phyloP scores from a whole-genome alignment of 345 rosid genomes.

The Eucalyptus globulus region DNA sequence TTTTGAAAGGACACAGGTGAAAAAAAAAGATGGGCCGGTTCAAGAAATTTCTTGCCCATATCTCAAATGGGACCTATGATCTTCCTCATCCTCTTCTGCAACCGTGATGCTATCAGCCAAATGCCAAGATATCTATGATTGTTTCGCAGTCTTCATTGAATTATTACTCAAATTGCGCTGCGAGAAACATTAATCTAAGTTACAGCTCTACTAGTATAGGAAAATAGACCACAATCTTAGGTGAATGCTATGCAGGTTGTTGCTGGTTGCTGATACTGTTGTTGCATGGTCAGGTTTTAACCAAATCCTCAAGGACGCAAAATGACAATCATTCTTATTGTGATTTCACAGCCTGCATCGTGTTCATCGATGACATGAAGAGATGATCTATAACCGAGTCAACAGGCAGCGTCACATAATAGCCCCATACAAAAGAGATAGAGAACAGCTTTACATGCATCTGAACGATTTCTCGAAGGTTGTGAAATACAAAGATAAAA shows the following conservation, averaged over 20 bases:
- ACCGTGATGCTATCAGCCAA: background rate
- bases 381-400: background rate
- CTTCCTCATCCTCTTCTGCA: background rate
- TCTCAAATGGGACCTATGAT: background rate
- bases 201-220: background rate
- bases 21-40: background rate
- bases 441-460: background rate
- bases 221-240: background rate
- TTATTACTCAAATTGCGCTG: background rate
- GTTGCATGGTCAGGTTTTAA: background rate
- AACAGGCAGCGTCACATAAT: background rate
- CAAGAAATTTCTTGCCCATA: background rate
- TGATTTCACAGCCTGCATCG: background rate
- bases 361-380: background rate
- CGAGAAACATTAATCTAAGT: background rate
- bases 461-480: background rate
- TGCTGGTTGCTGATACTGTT: background rate
- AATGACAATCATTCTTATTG: background rate
- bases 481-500: background rate
- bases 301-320: background rate
- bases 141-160: background rate
- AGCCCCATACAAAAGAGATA: background rate
- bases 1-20: background rate
- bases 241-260: background rate
- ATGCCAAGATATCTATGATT: background rate